phyloP scores from a whole-genome alignment of 768 basidiomycete species.

The Russula ochroleuca region DNA sequence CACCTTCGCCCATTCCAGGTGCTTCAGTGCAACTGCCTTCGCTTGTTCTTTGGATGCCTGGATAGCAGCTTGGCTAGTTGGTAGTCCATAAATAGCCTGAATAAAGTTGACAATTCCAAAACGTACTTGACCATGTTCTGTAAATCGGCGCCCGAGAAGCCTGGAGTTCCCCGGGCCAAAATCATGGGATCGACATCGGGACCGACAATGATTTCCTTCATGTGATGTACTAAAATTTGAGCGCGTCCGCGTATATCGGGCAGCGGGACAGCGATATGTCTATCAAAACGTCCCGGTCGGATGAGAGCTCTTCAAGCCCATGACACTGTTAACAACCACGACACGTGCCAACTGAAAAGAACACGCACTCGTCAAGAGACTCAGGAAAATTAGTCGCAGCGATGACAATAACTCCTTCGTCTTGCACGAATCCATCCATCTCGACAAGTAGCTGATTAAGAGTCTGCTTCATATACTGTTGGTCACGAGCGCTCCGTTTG shows the following conservation, averaged over 20 bases:
- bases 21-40: conserved; percentile 63
- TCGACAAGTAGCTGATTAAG: conserved; percentile 96
- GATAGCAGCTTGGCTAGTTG: conserved; percentile 77
- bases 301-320: conserved; percentile 69
- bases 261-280: conserved; percentile 84
- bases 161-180: conserved; percentile 89
- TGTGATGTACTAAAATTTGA: conserved; percentile 91
- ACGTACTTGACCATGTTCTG: conserved; percentile 95
- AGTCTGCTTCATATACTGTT: conserved; percentile 90
- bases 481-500: conserved; percentile 77
- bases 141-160: conserved; percentile 95
- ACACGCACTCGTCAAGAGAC: conserved; percentile 77
- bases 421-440: conserved; percentile 94
- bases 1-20: conserved; percentile 99
- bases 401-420: conserved; percentile 91
- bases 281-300: conserved; percentile 95
- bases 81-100: not conserved
- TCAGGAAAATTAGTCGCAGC: conserved; percentile 98
- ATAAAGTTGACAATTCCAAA: not conserved
- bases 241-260: conserved; percentile 93
- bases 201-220: conserved; percentile 68
- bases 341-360: not conserved
- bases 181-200: conserved; percentile 79
- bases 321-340: not conserved
- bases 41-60: conserved; percentile 86